phyloP scores from a whole-genome alignment of 129 eudicot genomes.

The Heracleum sosnowskyi region DNA sequence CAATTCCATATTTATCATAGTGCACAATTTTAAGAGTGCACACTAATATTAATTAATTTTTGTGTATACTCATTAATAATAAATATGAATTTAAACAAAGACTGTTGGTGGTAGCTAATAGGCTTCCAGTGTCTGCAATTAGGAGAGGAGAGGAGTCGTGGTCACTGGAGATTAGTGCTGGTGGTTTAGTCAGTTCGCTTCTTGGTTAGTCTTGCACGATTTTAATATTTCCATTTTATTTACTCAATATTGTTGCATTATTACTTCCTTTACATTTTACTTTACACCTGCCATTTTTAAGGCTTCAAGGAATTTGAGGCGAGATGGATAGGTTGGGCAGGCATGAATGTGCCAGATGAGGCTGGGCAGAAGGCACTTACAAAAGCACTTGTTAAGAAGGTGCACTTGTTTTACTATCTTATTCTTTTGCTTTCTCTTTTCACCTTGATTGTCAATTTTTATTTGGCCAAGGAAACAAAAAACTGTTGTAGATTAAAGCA shows the following conservation, averaged over 20 bases:
- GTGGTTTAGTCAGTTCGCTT: constrained; percentile 80
- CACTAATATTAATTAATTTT: no score
- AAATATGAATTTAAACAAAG: no score
- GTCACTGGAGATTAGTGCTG: constrained; percentile 66
- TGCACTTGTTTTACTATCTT: constrained; percentile 1
- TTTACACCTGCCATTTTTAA: constrained; percentile 21
- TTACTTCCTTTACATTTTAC: no score
- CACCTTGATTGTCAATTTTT: neutral
- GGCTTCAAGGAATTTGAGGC: constrained; percentile 76
- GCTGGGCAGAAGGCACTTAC: constrained; percentile 57
- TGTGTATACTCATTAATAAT: no score
- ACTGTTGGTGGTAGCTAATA: no score
- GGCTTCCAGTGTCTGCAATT: constrained; percentile 54
- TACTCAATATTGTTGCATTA: no score
- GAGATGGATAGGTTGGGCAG: constrained; percentile 92
- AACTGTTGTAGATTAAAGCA: no score
- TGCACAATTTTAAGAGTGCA: no score
- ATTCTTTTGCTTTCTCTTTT: neutral
- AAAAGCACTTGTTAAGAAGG: constrained; percentile 76
- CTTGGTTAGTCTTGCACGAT: constrained; percentile 59
- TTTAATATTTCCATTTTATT: no score
- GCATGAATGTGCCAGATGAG: constrained; percentile 77
- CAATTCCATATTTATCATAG: neutral
- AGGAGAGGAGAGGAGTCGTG: constrained; percentile 64
- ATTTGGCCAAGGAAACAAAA: no score